phyloP scores from a whole-genome alignment of 495 filamentous ascomycete species.

The Talaromyces trachyspermus region DNA sequence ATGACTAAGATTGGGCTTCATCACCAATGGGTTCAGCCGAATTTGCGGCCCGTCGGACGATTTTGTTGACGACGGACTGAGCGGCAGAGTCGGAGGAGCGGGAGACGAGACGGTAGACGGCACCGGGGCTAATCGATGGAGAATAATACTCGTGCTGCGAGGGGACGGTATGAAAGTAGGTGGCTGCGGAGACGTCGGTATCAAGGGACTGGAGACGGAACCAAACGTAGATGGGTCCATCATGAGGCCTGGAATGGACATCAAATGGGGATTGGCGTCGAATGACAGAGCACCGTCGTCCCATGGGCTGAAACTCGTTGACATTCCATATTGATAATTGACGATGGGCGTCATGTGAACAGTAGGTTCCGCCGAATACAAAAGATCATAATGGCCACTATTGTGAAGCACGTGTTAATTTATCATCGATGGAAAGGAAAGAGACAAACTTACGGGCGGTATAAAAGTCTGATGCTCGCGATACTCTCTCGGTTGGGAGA shows the following conservation, averaged over 20 bases:
- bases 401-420: too few species aligned
- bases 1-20: slow-evolving; percentile 40
- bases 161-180: slow-evolving; percentile 28
- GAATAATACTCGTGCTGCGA: slow-evolving; percentile 16
- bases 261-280: slow-evolving; percentile 47
- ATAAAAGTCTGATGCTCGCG: slow-evolving; percentile 58
- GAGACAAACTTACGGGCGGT: slow-evolving; percentile 54
- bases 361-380: slow-evolving; percentile 63
- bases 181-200: slow-evolving; percentile 31
- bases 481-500: slow-evolving; percentile 42
- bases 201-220: slow-evolving; percentile 36
- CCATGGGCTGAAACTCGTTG: slow-evolving; percentile 35
- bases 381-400: slow-evolving; percentile 88
- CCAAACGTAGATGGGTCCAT: slow-evolving; percentile 29
- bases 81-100: slow-evolving; percentile 27
- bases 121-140: slow-evolving; percentile 2
- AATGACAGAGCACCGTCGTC: slow-evolving; percentile 40
- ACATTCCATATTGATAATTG: slow-evolving; percentile 37
- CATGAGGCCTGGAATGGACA: slow-evolving; percentile 38
- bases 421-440: too few species aligned
- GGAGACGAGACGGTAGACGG: slow-evolving; percentile 7
- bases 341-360: slow-evolving; percentile 41
- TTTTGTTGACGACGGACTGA: slow-evolving; percentile 30
- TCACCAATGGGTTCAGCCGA: slow-evolving; percentile 41
- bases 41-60: slow-evolving; percentile 36